phyloP scores from a whole-genome alignment of 2,329 filamentous ascomycete species.

The Penicillium janthinellum region DNA sequence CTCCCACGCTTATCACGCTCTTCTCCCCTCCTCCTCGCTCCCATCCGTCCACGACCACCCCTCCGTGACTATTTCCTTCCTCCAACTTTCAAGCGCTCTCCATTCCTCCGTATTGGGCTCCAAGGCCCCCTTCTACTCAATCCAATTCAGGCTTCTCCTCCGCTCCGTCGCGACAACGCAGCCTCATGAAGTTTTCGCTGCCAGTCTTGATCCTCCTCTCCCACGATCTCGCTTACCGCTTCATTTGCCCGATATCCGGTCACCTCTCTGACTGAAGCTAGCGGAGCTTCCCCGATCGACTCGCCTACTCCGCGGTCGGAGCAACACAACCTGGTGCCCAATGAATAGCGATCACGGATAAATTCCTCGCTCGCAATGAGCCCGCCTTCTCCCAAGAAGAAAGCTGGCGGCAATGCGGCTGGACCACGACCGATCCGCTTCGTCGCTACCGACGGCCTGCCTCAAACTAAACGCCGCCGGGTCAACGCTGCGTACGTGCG shows the following conservation, averaged over 20 bases:
- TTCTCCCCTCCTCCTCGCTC: background rate
- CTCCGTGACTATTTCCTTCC: slow-evolving; percentile 4
- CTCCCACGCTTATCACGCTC: background rate
- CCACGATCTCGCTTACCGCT: slow-evolving; percentile 18
- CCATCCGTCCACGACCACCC: slow-evolving; percentile 4
- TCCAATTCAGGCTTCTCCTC: background rate
- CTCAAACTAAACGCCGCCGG: slow-evolving; percentile 74
- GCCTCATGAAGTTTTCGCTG: slow-evolving; percentile 22
- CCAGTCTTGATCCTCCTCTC: slow-evolving; percentile 10
- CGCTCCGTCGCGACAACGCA: background rate
- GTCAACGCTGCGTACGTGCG: slow-evolving; percentile 72
- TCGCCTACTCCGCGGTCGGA: background rate
- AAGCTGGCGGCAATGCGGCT: slow-evolving; percentile 35
- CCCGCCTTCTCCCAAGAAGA: slow-evolving; percentile 41
- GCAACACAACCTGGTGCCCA: slow-evolving; percentile 21
- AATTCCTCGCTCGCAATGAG: slow-evolving; percentile 43
- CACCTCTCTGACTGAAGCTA: slow-evolving; percentile 1
- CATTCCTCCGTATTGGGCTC: slow-evolving; percentile 24
- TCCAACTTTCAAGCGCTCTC: slow-evolving; percentile 1
- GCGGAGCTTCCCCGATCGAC: slow-evolving; percentile 5
- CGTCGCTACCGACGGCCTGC: slow-evolving; percentile 79
- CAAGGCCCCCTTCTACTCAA: slow-evolving; percentile 14
- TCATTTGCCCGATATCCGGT: slow-evolving; percentile 11
- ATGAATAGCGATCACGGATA: slow-evolving; percentile 40
- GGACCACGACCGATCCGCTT: slow-evolving; percentile 64